Evolutionary conservation across 805 yeast species (phyloP).

Genomic region (Candida golubevii): DNA sequence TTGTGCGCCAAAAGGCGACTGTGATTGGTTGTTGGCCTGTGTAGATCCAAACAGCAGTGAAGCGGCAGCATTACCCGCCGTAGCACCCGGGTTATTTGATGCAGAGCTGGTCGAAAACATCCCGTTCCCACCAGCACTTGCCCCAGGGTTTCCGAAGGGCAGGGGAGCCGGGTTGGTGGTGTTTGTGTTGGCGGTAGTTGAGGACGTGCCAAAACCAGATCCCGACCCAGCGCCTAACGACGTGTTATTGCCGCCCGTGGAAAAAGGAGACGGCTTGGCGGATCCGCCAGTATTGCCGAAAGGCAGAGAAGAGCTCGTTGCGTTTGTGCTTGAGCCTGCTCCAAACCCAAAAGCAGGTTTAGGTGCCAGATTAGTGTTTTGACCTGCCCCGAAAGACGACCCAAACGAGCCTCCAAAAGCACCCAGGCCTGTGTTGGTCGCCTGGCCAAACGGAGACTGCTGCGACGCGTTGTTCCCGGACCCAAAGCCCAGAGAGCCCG

Average conservation of each 20-base stretch:
- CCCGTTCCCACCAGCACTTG: too few relatives aligned
- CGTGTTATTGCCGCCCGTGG: not conserved
- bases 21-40: not conserved
- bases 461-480: conserved; percentile 2
- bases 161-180: not conserved
- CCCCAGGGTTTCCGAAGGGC: too few relatives aligned
- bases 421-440: not conserved
- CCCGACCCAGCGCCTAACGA: not conserved
- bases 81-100: not conserved
- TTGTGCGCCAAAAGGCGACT: not conserved
- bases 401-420: conserved; percentile 1
- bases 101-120: too few relatives aligned
- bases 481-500: conserved; percentile 4
- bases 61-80: not conserved
- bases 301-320: not conserved
- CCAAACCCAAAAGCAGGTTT: conserved; percentile 6
- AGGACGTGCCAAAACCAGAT: not conserved
- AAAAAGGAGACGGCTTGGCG: not conserved
- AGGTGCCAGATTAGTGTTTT: not conserved
- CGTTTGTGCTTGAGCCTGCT: not conserved
- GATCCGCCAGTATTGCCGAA: not conserved
- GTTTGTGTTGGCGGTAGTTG: not conserved
- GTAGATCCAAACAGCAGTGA: conserved; percentile 1
- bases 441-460: conserved; percentile 5
- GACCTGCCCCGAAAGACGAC: conserved; percentile 1